Evolutionary conservation across 257 asterid genomes (phyloP).

Genomic region (Forsythia viridissima): DNA sequence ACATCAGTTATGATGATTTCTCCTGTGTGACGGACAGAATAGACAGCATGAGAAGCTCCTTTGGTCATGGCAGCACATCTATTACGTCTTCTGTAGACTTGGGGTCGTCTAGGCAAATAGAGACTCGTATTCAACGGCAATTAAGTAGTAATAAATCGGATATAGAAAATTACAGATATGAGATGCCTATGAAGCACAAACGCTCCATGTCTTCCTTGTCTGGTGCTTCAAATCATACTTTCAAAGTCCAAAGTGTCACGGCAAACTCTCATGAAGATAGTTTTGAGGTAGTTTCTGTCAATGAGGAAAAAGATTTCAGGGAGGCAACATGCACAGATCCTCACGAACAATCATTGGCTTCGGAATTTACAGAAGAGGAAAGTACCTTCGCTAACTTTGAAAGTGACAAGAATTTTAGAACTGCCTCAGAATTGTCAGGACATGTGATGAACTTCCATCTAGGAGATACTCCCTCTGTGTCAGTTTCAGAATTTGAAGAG

Average conservation of each 20-base stretch:
- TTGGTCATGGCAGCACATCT: conserved; percentile 72
- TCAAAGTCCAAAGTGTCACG: conserved; percentile 46
- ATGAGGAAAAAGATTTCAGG: conserved; percentile 37
- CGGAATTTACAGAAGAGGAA: conserved; percentile 53
- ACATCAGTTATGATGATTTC: conserved; percentile 68
- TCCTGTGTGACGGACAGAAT: conserved; percentile 69
- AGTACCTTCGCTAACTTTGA: conserved; percentile 48
- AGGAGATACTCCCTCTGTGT: conserved; percentile 34
- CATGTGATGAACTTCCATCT: conserved; percentile 34
- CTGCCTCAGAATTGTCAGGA: conserved; percentile 40
- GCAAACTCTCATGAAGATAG: conserved; percentile 57
- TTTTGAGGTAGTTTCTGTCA: conserved; percentile 38
- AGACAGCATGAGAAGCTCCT: conserved; percentile 78
- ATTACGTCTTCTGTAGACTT: conserved; percentile 84
- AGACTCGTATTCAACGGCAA: conserved; percentile 62
- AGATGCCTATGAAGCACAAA: conserved; percentile 55
- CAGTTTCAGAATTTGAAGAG: conserved; percentile 47
- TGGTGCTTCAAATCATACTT: conserved; percentile 62
- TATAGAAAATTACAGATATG: conserved; percentile 59
- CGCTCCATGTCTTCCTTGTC: conserved; percentile 75
- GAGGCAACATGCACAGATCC: conserved; percentile 34
- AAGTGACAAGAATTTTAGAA: conserved; percentile 37
- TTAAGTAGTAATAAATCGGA: conserved; percentile 70
- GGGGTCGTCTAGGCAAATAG: conserved; percentile 61
- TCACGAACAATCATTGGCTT: conserved; percentile 40